A percentile compares a stretch with the other conserved stretches of the same genome.
phyloP scores from a whole-genome alignment of 1,284 basidiomycete species.

The Tylopilus sp. region DNA sequence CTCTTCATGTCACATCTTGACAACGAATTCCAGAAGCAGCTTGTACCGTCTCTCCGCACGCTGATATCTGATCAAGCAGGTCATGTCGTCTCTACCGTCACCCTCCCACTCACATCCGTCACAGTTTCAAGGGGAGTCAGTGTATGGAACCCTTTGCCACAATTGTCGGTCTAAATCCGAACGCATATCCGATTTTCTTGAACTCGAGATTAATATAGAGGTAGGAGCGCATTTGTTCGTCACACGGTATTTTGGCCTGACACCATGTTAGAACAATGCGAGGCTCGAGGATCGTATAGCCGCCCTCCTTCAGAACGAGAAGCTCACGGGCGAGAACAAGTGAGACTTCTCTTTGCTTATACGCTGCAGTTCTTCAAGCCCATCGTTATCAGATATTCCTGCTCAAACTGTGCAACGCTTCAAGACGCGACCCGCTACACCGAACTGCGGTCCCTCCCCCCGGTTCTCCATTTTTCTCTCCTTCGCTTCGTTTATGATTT shows the following conservation, averaged over 20 bases:
- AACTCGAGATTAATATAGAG: slow-evolving; percentile 81
- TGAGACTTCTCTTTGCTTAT: slow-evolving; percentile 27
- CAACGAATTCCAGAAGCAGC: slow-evolving; percentile 78
- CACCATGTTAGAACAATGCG: slow-evolving; percentile 53
- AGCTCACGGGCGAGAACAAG: slow-evolving; percentile 78
- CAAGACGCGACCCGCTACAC: slow-evolving; percentile 77
- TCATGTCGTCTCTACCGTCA: not conserved
- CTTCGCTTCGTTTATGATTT: slow-evolving; percentile 86
- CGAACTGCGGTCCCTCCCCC: slow-evolving; percentile 67
- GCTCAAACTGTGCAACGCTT: slow-evolving; percentile 64
- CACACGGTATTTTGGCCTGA: not conserved
- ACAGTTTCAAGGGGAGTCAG: slow-evolving; percentile 82
- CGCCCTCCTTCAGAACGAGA: slow-evolving; percentile 62
- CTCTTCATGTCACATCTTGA: slow-evolving; percentile 87
- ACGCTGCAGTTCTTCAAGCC: not conserved
- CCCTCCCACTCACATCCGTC: slow-evolving; percentile 1
- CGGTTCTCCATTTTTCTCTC: slow-evolving; percentile 84
- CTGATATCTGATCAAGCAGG: slow-evolving; percentile 69
- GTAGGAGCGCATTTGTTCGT: slow-evolving; percentile 26
- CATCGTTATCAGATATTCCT: slow-evolving; percentile 59
- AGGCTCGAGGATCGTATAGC: slow-evolving; percentile 70
- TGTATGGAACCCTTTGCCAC: slow-evolving; percentile 75
- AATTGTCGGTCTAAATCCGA: slow-evolving; percentile 68
- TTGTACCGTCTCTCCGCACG: slow-evolving; percentile 53
- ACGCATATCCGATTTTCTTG: slow-evolving; percentile 66